Evolutionary conservation across 345 rosid species (phyloP).

Genomic region (Toxicodendron radicans): DNA sequence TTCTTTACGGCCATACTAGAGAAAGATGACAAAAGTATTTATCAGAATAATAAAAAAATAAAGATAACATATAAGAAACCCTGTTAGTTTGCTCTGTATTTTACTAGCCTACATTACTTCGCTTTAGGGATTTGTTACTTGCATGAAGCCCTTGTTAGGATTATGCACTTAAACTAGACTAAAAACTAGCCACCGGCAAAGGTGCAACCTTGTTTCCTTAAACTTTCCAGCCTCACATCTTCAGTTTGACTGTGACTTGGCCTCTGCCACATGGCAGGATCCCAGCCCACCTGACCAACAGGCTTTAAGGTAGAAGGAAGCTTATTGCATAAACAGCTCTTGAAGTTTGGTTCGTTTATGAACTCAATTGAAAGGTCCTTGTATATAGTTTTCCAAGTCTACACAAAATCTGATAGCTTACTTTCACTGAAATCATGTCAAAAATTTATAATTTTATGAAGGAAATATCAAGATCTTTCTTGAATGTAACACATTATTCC

Average conservation of each 20-base stretch:
- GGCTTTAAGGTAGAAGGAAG: neutral
- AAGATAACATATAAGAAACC: neutral
- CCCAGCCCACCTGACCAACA: too few species aligned
- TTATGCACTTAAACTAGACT: neutral
- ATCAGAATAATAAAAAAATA: neutral
- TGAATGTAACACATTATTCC: neutral
- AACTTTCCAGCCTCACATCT: too few species aligned
- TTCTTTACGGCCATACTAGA: conserved; percentile 57
- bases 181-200: too few species aligned
- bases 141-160: neutral
- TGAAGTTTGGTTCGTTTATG: neutral
- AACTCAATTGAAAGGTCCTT: neutral
- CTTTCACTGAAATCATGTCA: neutral
- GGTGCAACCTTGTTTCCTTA: too few species aligned
- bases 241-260: too few species aligned
- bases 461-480: neutral
- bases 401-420: neutral
- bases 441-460: neutral
- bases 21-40: conserved; percentile 1
- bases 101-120: neutral
- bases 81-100: neutral
- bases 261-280: too few species aligned
- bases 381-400: neutral
- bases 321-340: neutral
- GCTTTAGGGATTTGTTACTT: neutral